A percentile compares a stretch with the other conserved stretches of the same genome.
Evolutionary conservation across 768 basidiomycete species (phyloP).

Genomic region (Harrya chromipes): DNA sequence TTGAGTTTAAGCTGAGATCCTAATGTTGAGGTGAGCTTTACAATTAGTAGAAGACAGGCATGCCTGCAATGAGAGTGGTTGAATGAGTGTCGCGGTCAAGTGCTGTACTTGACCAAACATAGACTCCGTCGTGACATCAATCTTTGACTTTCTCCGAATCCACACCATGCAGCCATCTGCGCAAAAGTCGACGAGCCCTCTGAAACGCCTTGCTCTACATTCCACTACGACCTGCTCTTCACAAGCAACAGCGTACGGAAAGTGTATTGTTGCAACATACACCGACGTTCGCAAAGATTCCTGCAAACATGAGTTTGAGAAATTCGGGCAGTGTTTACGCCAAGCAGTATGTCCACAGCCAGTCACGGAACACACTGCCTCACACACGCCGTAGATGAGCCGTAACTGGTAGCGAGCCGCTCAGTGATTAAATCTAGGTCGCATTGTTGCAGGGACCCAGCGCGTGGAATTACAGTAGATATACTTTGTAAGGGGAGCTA

Average conservation of each 20-base stretch:
- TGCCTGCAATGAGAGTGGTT: not conserved
- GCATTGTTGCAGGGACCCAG: constrained; percentile 7
- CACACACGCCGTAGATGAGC: constrained; percentile 42
- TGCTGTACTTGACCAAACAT: no score
- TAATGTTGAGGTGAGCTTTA: not conserved
- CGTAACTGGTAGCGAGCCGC: constrained; percentile 46
- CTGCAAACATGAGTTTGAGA: constrained; percentile 80
- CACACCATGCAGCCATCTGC: constrained; percentile 21
- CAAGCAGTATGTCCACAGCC: constrained; percentile 57
- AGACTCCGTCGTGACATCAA: no score
- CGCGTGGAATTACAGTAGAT: constrained; percentile 19
- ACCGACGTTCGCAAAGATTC: constrained; percentile 80
- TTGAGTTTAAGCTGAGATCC: not conserved
- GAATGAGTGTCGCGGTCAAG: not conserved
- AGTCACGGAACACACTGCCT: not conserved
- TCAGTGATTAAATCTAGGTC: not conserved
- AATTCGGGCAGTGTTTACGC: constrained; percentile 80
- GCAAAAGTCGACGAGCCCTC: constrained; percentile 38
- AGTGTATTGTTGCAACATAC: constrained; percentile 82
- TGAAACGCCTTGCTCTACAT: constrained; percentile 65
- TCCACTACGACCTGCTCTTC: constrained; percentile 68
- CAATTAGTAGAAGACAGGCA: constrained; percentile 3
- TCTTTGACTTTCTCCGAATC: not conserved
- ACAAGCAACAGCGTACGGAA: constrained; percentile 79
- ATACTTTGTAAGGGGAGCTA: constrained; percentile 1